Evolutionary conservation across 2,329 filamentous ascomycete species (phyloP).

Genomic region (Colletotrichum eleusines): DNA sequence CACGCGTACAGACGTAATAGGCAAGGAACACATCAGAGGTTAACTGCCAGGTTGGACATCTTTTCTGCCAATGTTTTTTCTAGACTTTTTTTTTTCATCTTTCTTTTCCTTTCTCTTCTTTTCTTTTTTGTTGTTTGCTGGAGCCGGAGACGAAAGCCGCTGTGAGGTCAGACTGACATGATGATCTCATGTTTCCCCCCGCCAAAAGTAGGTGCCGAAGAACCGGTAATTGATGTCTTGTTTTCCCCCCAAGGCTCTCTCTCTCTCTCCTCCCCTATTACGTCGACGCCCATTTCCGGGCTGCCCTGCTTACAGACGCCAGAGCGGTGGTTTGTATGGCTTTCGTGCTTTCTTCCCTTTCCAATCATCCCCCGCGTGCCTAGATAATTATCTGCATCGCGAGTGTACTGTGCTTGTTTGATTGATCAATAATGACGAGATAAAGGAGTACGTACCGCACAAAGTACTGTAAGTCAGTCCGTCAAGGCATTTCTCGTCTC

Average conservation of each 20-base stretch:
- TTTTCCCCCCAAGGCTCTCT: slow-evolving; percentile 25
- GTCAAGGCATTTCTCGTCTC: slow-evolving; percentile 3
- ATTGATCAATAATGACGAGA: background rate
- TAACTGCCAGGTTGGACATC: background rate
- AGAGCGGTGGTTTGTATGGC: background rate
- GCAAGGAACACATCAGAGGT: background rate
- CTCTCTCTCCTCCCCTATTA: slow-evolving; percentile 7
- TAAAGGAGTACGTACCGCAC: slow-evolving; percentile 7
- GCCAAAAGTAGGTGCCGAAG: slow-evolving; percentile 32
- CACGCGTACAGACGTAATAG: background rate
- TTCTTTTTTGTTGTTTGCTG: background rate
- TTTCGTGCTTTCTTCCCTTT: background rate
- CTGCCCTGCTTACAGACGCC: background rate
- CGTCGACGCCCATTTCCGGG: slow-evolving; percentile 25
- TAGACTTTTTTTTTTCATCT: background rate
- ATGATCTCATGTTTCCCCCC: slow-evolving; percentile 28
- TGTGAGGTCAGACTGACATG: slow-evolving; percentile 41
- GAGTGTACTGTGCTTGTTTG: background rate
- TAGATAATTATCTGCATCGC: background rate
- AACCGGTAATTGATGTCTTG: slow-evolving; percentile 28
- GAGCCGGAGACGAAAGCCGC: slow-evolving; percentile 7
- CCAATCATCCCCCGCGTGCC: background rate
- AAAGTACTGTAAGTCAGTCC: background rate
- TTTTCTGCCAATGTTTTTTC: background rate
- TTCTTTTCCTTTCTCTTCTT: too few relatives aligned